phyloP scores from a whole-genome alignment of 805 yeast species.

The Myxozyma lipomycoides region DNA sequence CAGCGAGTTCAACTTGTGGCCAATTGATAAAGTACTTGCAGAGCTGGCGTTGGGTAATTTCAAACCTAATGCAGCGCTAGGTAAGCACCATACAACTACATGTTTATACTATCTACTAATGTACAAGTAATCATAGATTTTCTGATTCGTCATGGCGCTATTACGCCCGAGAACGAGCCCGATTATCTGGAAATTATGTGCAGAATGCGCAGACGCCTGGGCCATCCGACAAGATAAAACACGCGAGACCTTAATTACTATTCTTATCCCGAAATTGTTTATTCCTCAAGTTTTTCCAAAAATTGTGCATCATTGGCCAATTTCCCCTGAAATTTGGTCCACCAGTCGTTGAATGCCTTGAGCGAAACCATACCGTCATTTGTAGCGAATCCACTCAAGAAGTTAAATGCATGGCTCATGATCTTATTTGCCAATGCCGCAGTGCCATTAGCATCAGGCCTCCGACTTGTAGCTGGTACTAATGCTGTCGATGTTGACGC shows the following conservation, averaged over 20 bases:
- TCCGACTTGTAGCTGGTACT: conserved; percentile 30
- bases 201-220: conserved; percentile 64
- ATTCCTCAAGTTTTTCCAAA: conserved; percentile 49
- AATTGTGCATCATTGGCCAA: conserved; percentile 78
- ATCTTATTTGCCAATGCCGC: conserved; percentile 78
- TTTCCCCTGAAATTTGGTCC: conserved; percentile 81
- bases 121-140: conserved; percentile 66
- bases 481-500: conserved; percentile 33
- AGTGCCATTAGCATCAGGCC: conserved; percentile 43
- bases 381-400: conserved; percentile 81
- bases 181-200: conserved; percentile 56
- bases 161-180: conserved; percentile 63
- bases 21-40: conserved; percentile 45
- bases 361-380: conserved; percentile 76
- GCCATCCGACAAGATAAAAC: conserved; percentile 61
- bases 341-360: conserved; percentile 87
- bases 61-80: conserved; percentile 81
- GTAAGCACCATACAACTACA: conserved; percentile 32
- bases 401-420: conserved; percentile 89
- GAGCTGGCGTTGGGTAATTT: conserved; percentile 59
- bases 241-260: no score
- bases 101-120: background rate
- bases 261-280: no score
- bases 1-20: conserved; percentile 62
- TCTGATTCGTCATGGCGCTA: conserved; percentile 74